A percentile compares a stretch with the other conserved stretches of the same genome.
phyloP scores from a whole-genome alignment of 2,329 filamentous ascomycete species.

The Sporothrix pallida region DNA sequence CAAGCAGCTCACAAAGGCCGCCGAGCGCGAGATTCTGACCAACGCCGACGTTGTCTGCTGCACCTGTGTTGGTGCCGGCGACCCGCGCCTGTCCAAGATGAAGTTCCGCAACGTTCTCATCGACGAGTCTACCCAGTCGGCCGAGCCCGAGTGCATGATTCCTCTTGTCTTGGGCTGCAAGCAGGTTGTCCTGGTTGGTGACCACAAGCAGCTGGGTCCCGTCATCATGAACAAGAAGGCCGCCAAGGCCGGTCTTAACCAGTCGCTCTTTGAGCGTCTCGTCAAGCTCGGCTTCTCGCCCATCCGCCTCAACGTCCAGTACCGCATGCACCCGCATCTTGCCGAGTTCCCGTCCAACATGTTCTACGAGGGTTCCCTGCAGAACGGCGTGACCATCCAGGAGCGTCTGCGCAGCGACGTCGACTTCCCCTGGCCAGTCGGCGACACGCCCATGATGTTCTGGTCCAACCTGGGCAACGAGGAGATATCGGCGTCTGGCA shows the following conservation, averaged over 20 bases:
- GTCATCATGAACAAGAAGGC: slow-evolving; percentile 99
- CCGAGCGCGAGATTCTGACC: slow-evolving; percentile 91
- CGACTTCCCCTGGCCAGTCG: slow-evolving; percentile 96
- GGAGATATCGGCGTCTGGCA: slow-evolving; percentile 96
- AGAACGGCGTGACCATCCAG: slow-evolving; percentile 92
- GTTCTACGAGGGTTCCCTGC: slow-evolving; percentile 97
- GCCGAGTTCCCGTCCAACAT: slow-evolving; percentile 99
- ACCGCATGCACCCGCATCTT: slow-evolving; percentile 97
- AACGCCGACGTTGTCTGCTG: slow-evolving; percentile 99
- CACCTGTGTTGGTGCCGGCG: slow-evolving; percentile 95
- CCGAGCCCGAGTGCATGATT: slow-evolving; percentile 99
- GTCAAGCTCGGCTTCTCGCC: slow-evolving; percentile 89
- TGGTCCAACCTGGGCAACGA: slow-evolving; percentile 98
- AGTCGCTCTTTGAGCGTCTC: slow-evolving; percentile 96
- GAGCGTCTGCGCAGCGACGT: slow-evolving; percentile 90
- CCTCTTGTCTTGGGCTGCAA: slow-evolving; percentile 96
- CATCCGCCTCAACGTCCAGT: slow-evolving; percentile 94
- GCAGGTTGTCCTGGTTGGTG: slow-evolving; percentile 97
- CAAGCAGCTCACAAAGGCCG: slow-evolving; percentile 91
- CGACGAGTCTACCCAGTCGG: slow-evolving; percentile 97
- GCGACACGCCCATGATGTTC: slow-evolving; percentile 98
- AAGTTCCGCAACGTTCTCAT: slow-evolving; percentile 98
- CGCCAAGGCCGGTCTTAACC: slow-evolving; percentile 94
- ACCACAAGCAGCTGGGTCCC: slow-evolving; percentile 96
- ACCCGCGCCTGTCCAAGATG: slow-evolving; percentile 93